Evolutionary conservation across 768 basidiomycete genomes (phyloP).

Genomic region (Amanita pallidorosea): DNA sequence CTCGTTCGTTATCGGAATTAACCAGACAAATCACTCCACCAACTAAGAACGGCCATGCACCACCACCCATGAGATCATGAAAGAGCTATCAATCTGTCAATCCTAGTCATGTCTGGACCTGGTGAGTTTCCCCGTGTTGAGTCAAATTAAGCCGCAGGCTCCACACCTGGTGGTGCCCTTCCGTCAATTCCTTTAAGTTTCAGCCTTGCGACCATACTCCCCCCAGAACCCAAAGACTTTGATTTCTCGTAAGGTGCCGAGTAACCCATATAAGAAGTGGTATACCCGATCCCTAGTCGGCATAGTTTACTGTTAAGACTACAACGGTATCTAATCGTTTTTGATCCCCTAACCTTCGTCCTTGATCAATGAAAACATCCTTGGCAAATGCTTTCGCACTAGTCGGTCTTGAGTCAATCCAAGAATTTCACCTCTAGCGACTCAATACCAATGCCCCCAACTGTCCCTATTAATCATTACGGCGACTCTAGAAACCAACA

Average conservation of each 20-base stretch:
- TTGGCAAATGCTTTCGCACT: too few relatives aligned
- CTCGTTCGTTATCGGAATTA: conserved; percentile 86
- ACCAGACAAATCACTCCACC: conserved; percentile 81
- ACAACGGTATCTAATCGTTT: conserved; percentile 47
- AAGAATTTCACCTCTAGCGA: too few relatives aligned
- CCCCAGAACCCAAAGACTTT: conserved; percentile 76
- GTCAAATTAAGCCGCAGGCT: conserved; percentile 82
- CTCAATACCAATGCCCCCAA: too few relatives aligned
- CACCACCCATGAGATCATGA: conserved; percentile 80
- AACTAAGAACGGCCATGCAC: conserved; percentile 88
- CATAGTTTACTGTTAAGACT: conserved; percentile 77
- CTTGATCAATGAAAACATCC: too few relatives aligned
- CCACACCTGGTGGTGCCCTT: conserved; percentile 71
- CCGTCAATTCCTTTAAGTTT: conserved; percentile 81
- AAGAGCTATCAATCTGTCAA: conserved; percentile 80
- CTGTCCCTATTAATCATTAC: too few relatives aligned
- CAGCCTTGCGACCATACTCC: conserved; percentile 43
- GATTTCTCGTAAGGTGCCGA: conserved; percentile 81
- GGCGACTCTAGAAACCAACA: too few relatives aligned
- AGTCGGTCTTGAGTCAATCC: too few relatives aligned
- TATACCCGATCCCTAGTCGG: conserved; percentile 65
- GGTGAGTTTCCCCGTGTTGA: conserved; percentile 77
- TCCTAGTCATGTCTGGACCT: conserved; percentile 70
- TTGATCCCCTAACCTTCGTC: too few relatives aligned
- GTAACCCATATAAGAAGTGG: conserved; percentile 58